Percentiles rank a stretch among this genome's conserved stretches.
phyloP scores from a whole-genome alignment of 495 filamentous ascomycete genomes.

The Talaromyces borbonicus region DNA sequence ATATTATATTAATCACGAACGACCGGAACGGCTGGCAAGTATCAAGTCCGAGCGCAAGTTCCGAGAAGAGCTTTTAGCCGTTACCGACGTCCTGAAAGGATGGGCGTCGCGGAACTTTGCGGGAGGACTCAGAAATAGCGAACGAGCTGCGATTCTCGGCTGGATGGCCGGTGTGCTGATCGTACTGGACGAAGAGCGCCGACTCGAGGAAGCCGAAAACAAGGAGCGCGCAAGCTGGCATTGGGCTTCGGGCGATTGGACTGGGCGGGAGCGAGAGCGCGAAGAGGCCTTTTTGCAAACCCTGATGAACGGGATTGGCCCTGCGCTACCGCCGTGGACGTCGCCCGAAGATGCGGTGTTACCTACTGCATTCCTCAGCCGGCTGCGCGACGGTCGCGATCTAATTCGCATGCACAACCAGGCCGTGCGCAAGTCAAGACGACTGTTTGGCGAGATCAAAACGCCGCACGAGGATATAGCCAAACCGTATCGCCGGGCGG shows the following conservation, averaged over 20 bases:
- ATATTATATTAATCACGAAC: conserved; percentile 84
- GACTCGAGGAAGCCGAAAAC: conserved; percentile 61
- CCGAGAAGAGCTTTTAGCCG: conserved; percentile 67
- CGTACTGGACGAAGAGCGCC: conserved; percentile 65
- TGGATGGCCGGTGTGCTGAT: conserved; percentile 72
- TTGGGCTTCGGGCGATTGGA: conserved; percentile 76
- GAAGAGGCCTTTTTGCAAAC: conserved; percentile 74
- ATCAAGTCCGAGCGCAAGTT: conserved; percentile 80
- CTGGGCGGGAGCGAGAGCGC: conserved; percentile 61
- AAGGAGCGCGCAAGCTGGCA: conserved; percentile 63
- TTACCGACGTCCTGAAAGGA: conserved; percentile 81
- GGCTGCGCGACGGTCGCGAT: conserved; percentile 66
- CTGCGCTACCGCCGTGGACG: conserved; percentile 59
- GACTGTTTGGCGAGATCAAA: conserved; percentile 85
- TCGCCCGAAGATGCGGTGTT: conserved; percentile 40
- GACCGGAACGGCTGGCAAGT: conserved; percentile 68
- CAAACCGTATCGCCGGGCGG: conserved; percentile 88
- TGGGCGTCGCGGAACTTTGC: conserved; percentile 83
- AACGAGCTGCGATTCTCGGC: conserved; percentile 55
- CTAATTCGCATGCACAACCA: conserved; percentile 85
- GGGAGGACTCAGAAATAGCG: conserved; percentile 67
- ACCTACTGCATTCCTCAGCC: conserved; percentile 67
- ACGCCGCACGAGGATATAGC: conserved; percentile 77
- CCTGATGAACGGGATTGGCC: conserved; percentile 37
- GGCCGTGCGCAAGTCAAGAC: conserved; percentile 70